Evolutionary conservation across 75 land plant genomes (phyloP).

Genomic region (Adiantum capillusveneris): DNA sequence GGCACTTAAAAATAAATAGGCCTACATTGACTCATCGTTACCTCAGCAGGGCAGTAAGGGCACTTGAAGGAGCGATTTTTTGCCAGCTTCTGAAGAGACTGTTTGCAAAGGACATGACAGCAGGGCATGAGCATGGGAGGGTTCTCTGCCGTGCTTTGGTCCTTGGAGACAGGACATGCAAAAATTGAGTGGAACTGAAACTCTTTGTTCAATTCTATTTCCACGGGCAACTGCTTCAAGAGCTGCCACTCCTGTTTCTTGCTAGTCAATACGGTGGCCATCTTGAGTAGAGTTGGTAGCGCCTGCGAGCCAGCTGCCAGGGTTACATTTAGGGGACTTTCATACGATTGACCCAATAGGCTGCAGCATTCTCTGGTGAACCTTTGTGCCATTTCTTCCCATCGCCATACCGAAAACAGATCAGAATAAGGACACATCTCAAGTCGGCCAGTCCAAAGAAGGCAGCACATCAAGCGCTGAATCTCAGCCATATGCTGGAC

Average conservation of each 20-base stretch:
- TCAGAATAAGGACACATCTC: slow-evolving; percentile 23
- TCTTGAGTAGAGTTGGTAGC: slow-evolving; percentile 29
- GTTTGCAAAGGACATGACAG: slow-evolving; percentile 39
- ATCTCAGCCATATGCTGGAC: slow-evolving; percentile 18
- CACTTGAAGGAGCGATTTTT: slow-evolving; percentile 34
- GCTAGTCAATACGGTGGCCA: slow-evolving; percentile 26
- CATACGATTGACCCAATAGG: slow-evolving; percentile 30
- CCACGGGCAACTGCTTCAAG: slow-evolving; percentile 36
- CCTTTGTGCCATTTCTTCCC: slow-evolving; percentile 28
- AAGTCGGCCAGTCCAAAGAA: slow-evolving; percentile 18
- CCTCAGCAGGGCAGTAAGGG: slow-evolving; percentile 37
- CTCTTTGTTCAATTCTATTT: slow-evolving; percentile 23
- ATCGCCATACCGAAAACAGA: slow-evolving; percentile 18
- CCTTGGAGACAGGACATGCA: slow-evolving; percentile 36
- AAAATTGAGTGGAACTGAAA: slow-evolving; percentile 45
- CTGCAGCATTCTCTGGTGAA: slow-evolving; percentile 35
- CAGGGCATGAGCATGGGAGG: slow-evolving; percentile 44
- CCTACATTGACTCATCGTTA: slow-evolving; percentile 16
- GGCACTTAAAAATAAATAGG: slow-evolving; percentile 23
- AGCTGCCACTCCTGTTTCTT: slow-evolving; percentile 34
- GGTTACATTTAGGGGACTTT: slow-evolving; percentile 33
- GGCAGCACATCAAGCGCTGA: slow-evolving; percentile 26
- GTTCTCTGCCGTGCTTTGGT: slow-evolving; percentile 38
- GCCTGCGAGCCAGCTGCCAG: slow-evolving; percentile 27
- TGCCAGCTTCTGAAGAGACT: slow-evolving; percentile 37